Evolutionary conservation across 306 rosid species (phyloP), one percentile per base, ranked within the genome.

Genomic region (Lablab purpureus): DNA sequence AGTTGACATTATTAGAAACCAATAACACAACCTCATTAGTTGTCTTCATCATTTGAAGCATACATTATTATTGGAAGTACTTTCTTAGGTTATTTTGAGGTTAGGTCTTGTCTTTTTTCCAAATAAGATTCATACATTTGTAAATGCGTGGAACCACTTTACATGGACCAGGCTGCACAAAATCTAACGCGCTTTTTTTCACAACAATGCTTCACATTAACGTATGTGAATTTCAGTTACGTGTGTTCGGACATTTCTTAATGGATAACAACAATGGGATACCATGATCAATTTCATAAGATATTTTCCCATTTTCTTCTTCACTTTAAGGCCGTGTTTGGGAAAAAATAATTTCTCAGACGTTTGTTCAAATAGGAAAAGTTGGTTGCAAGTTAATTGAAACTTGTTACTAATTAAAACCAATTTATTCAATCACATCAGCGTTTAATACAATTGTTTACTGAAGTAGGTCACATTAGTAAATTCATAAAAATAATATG

Each of bases 21-120:
- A 8, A 80, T 23, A 49, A 25, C 51, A 62, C 22, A 45, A 45
- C 1, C 12, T 71, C 8, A 46, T 58, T 58, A 76, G 69, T 69
- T 60, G 74, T 76, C 43, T 17, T 68, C 72, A 36, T 75, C 77
- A 75, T 60, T 71, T 60, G 83, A 71, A 60, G 47, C 47, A 60
- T 22, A 11, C 72, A 41, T 41, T 59, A 40, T 59, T 25, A 28
- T 27, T 58, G 4, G 10, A 23, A 21, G 4, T 55, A 0, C 25
- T 71, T 72, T 14, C 7, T 62, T 3, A 7, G 13, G 7, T 6
- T 54, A 22, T 52, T 73, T 18, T 19, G 51, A 14, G 28, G 41
- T 58, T 60, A 43, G 32, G 41, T 75, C 11, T 23, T 41, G 4
- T n/a, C 19, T 50, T 6, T 50, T 50, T 36, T 54, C 8, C 65